These are phyloP conservation scores for Syzygium malaccense DNA, from an alignment of 441 rosid genomes.

Conservation along the genomic window DNA sequence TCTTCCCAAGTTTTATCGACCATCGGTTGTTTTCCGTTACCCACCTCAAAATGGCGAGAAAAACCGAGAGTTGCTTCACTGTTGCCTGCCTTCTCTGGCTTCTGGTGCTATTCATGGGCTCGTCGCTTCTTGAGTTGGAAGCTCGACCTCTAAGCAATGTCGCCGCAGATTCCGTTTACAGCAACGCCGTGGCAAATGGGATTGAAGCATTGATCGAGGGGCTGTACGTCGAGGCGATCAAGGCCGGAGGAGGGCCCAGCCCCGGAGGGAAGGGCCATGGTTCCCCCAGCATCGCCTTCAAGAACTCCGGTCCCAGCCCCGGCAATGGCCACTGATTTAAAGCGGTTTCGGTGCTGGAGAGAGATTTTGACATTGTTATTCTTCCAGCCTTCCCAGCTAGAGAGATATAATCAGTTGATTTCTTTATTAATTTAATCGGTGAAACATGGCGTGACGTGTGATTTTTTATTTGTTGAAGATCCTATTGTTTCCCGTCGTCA, in stretches of 20 bases:
- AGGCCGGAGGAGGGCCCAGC: conserved; percentile 31
- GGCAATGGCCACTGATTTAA: conserved; percentile 13
- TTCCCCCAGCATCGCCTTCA: background rate
- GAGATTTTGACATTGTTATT: background rate
- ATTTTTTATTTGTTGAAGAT: background rate
- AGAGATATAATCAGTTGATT: background rate
- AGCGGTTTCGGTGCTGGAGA: background rate
- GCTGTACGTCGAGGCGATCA: conserved; percentile 12
- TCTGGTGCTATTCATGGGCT: background rate
- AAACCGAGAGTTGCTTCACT: background rate
- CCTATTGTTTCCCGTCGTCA: background rate
- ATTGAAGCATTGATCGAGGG: conserved; percentile 5
- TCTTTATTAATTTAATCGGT: background rate
- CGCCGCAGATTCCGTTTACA: background rate
- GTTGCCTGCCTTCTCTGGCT: conserved; percentile 1
- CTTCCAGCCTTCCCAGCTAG: background rate
- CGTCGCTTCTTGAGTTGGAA: conserved; percentile 8
- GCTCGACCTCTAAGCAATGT: conserved; percentile 26
- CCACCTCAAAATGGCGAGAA: conserved; percentile 13
- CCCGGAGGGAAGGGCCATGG: conserved; percentile 25
- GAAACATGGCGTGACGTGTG: background rate
- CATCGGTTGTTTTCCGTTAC: background rate
- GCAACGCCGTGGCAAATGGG: conserved; percentile 1
- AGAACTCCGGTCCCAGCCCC: conserved; percentile 26
- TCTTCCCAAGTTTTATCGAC: background rate